Evolutionary conservation across 2,329 filamentous ascomycete genomes (phyloP).

Genomic region (Calonectria ilicicola): DNA sequence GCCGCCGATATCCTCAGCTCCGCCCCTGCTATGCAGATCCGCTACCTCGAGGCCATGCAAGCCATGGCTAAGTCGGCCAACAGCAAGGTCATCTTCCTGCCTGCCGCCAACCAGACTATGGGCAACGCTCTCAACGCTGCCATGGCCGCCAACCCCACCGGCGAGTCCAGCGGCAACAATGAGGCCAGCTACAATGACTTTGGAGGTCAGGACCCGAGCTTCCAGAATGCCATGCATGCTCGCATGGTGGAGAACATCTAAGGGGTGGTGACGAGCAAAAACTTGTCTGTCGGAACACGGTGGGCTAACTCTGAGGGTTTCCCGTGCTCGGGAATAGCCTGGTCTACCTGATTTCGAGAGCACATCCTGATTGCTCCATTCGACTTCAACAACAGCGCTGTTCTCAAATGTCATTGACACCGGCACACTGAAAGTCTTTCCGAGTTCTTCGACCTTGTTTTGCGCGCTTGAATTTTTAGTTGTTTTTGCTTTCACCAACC

Average conservation of each 20-base stretch:
- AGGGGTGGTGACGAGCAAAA: constrained; percentile 41
- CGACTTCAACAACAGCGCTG: constrained; percentile 34
- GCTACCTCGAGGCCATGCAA: constrained; percentile 98
- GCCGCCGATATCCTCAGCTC: constrained; percentile 93
- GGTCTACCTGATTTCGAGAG: constrained; percentile 51
- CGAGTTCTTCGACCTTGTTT: constrained; percentile 11
- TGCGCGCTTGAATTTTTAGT: constrained; percentile 8
- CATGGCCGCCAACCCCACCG: constrained; percentile 56
- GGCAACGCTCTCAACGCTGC: constrained; percentile 55
- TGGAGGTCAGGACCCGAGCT: constrained; percentile 67
- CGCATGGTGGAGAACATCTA: constrained; percentile 89
- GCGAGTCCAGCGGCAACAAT: constrained; percentile 63
- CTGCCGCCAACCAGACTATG: constrained; percentile 70
- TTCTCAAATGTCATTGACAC: neutral
- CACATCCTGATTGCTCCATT: constrained; percentile 26
- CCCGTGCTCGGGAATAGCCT: constrained; percentile 45
- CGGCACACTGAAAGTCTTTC: constrained; percentile 11
- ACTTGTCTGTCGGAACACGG: constrained; percentile 24
- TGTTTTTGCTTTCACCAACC: constrained; percentile 14
- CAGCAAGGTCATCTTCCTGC: constrained; percentile 88
- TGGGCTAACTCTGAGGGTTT: constrained; percentile 46
- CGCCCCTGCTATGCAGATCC: constrained; percentile 97
- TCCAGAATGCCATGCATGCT: constrained; percentile 86
- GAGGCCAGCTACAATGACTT: constrained; percentile 59
- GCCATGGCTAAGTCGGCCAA: constrained; percentile 96